Base-by-base conservation (phyloP, 2,329 filamentous ascomycete genomes). In the Talaromyces pinophilus region DNA sequence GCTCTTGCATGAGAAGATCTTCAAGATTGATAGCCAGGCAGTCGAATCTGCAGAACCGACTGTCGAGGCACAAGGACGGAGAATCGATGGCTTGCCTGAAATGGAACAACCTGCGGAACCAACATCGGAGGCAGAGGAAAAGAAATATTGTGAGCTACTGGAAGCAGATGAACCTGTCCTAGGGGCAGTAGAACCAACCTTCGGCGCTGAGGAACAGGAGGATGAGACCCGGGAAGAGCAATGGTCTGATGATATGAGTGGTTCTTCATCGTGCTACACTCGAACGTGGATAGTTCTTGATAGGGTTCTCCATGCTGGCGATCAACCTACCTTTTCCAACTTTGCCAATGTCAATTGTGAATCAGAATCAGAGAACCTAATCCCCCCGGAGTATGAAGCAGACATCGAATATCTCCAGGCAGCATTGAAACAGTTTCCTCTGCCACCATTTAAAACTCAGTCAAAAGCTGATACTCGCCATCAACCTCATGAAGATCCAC, bases 331-430 rank as follows among this genome's bases (percentile, higher is more conserved):
- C 52, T 15, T 55, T 15, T 10, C 17, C 28, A 2, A 55, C 17
- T 55, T 55, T 35, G 52, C 30, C 30, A 22, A 35, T n/a, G 13
- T 35, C n/a, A 13, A 35, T 5, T 55, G 15, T n/a, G 28, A 11
- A 54, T n/a, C 52, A 55, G 52, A 55, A 35, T 35, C 52, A 35
- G 52, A 35, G 52, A 30, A 35, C n/a, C 52, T 30, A 8, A 38
- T 55, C 19, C 52, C 52, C 17, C 52, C 52, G n/a, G 52, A 55
- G 30, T 55, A 55, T 38, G 30, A 55, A 22, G 30, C 52, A 55
- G 30, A 15, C 28, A 6, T 15, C 3, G 52, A 55, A 22, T 55
- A 11, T 38, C 30, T 55, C 30, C 8, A 19, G 19, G 52, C 50
- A 33, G 50, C 50, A 55, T 38, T 55, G 28, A 17, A 35, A 55